phyloP scores from a whole-genome alignment of 805 yeast genomes.

The Ogataea nonfermentans region DNA sequence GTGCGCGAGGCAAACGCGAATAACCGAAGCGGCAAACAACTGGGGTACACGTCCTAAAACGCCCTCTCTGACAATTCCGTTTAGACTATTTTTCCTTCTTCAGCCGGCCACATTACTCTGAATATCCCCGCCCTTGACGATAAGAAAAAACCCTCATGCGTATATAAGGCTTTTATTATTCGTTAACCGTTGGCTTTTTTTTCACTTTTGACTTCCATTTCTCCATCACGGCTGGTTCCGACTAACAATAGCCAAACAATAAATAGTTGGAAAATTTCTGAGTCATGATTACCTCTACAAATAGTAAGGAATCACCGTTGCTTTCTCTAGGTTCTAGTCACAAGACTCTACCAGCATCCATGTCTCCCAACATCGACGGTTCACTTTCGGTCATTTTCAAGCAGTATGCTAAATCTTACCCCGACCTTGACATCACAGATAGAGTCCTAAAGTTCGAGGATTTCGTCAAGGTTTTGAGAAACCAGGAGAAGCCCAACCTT shows the following conservation, averaged over 20 bases:
- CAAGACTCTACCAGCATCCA: constrained; percentile 5
- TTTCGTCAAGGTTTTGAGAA: constrained; percentile 42
- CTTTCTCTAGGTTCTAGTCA: constrained; percentile 6
- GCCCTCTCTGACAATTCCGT: background rate
- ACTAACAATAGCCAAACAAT: constrained; percentile 9
- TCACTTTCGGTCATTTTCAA: constrained; percentile 39
- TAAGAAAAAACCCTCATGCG: constrained; percentile 2
- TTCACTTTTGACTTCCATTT: constrained; percentile 6
- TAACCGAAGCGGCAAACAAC: constrained; percentile 9
- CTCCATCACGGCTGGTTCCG: constrained; percentile 12
- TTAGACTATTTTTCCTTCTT: constrained; percentile 8
- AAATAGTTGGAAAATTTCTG: constrained; percentile 1
- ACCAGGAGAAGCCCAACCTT: constrained; percentile 40
- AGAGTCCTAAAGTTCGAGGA: constrained; percentile 38
- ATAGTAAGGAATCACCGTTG: constrained; percentile 6
- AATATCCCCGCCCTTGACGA: constrained; percentile 8
- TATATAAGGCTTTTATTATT: background rate
- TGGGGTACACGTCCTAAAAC: constrained; percentile 3
- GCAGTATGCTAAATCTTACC: constrained; percentile 39
- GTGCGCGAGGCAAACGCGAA: constrained; percentile 4
- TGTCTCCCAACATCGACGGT: constrained; percentile 20
- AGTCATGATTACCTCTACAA: constrained; percentile 14
- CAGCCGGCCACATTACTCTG: background rate
- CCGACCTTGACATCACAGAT: constrained; percentile 30
- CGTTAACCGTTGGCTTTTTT: background rate